A percentile compares a stretch with the other conserved stretches of the same genome.
phyloP scores from a whole-genome alignment of 108 stramenopile genomes.

The Cyclotella atomus region DNA sequence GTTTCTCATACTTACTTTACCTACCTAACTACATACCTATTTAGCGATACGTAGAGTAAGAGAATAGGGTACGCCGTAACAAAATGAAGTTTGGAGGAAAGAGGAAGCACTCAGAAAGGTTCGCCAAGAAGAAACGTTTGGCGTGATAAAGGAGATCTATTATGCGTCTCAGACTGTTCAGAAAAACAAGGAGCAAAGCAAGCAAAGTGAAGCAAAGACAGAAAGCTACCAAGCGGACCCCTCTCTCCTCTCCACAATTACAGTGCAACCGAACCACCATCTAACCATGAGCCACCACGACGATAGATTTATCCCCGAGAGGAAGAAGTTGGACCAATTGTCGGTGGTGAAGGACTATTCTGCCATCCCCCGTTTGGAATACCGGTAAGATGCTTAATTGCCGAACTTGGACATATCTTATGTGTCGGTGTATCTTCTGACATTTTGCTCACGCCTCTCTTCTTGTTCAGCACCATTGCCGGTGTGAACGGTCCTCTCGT shows the following conservation, averaged over 20 bases:
- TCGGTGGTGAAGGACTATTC: constrained; percentile 91
- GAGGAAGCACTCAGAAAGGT: too few relatives aligned
- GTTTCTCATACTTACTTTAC: too few relatives aligned
- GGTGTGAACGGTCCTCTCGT: constrained; percentile 99
- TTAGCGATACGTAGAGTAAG: too few relatives aligned
- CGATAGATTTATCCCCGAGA: constrained; percentile 84
- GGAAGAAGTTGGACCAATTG: constrained; percentile 80
- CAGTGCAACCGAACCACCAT: not conserved
- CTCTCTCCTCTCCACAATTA: not conserved
- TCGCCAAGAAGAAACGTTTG: too few relatives aligned
- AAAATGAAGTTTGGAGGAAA: too few relatives aligned
- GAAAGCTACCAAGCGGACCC: too few relatives aligned
- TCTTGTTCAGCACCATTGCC: constrained; percentile 87
- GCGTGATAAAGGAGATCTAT: too few relatives aligned
- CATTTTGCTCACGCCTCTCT: not conserved
- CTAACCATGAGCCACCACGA: constrained; percentile 41
- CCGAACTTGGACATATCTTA: not conserved
- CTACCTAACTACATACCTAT: too few relatives aligned
- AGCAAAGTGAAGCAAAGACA: too few relatives aligned
- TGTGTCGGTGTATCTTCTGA: not conserved
- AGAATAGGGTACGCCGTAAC: too few relatives aligned
- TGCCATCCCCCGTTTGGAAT: constrained; percentile 86
- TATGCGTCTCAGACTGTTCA: too few relatives aligned
- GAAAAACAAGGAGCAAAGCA: too few relatives aligned
- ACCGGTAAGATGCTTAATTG: constrained; percentile 64